These are phyloP conservation scores for Pseudisothecium myosuroides DNA, from an alignment of 225 moss, liverwort and hornwort species.

Conservation along the genomic window DNA sequence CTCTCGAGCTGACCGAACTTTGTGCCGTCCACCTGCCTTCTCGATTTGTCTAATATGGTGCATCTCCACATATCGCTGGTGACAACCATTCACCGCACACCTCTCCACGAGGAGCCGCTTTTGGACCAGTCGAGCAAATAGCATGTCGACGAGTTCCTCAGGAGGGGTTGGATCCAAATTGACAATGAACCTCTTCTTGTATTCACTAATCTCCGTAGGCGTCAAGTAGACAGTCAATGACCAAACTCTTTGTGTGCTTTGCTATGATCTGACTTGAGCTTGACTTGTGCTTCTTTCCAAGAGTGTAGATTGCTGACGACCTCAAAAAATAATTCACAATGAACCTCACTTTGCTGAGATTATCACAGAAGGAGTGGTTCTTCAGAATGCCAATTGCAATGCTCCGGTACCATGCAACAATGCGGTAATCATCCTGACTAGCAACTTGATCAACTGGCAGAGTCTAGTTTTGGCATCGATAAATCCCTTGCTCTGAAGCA, in stretches of 20 bases:
- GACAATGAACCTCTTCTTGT: constrained; percentile 20
- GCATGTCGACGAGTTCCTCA: constrained; percentile 42
- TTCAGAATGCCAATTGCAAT: constrained; percentile 29
- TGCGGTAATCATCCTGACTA: constrained; percentile 36
- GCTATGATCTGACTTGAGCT: constrained; percentile 49
- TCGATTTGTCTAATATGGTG: constrained; percentile 49
- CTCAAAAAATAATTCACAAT: constrained; percentile 40
- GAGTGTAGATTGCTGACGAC: constrained; percentile 53
- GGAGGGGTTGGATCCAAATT: constrained; percentile 30
- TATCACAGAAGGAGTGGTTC: constrained; percentile 37
- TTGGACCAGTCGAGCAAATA: constrained; percentile 32
- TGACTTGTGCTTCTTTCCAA: constrained; percentile 55
- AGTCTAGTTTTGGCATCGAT: constrained; percentile 28
- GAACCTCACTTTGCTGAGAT: constrained; percentile 38
- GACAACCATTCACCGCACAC: constrained; percentile 50
- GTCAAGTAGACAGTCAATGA: constrained; percentile 23
- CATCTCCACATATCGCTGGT: constrained; percentile 39
- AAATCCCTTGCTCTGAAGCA: constrained; percentile 41
- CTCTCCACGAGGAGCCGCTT: constrained; percentile 25
- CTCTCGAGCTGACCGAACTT: constrained; percentile 35
- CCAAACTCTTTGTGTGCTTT: constrained; percentile 31
- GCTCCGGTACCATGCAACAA: constrained; percentile 47
- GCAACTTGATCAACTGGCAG: constrained; percentile 38
- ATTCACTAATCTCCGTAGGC: constrained; percentile 35
- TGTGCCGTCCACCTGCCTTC: constrained; percentile 46